Evolutionary conservation across 1,284 basidiomycete genomes (phyloP).

Genomic region (Rhodotorula mucilaginosa): DNA sequence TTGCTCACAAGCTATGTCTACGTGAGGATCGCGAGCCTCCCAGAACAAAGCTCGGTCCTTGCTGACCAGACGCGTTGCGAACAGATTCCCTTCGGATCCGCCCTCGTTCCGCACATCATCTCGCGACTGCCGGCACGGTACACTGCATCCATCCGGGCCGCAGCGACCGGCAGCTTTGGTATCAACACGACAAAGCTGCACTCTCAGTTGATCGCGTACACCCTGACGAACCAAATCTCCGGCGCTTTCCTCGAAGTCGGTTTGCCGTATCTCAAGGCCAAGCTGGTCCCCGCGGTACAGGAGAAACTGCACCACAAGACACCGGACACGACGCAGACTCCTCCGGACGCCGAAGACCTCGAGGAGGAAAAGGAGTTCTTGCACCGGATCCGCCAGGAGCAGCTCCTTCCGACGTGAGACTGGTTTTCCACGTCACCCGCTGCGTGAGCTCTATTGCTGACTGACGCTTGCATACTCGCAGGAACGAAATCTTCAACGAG

Average conservation of each 20-base stretch:
- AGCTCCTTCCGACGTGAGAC: slow-evolving; percentile 64
- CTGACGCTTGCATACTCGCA: slow-evolving; percentile 1
- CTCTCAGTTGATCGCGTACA: slow-evolving; percentile 91
- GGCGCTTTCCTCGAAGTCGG: slow-evolving; percentile 80
- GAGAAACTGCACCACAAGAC: slow-evolving; percentile 12
- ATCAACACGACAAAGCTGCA: slow-evolving; percentile 65
- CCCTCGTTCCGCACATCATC: slow-evolving; percentile 61
- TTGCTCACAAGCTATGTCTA: slow-evolving; percentile 75
- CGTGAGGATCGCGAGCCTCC: slow-evolving; percentile 38
- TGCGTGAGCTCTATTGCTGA: neutral
- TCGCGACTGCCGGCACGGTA: slow-evolving; percentile 50
- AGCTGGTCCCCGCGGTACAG: slow-evolving; percentile 36
- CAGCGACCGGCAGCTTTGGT: slow-evolving; percentile 44
- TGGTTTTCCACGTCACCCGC: no score
- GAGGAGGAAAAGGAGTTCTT: slow-evolving; percentile 68
- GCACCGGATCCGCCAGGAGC: slow-evolving; percentile 71
- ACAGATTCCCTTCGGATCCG: slow-evolving; percentile 70
- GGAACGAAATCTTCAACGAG: slow-evolving; percentile 56
- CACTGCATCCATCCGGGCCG: slow-evolving; percentile 34
- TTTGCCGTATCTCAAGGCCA: slow-evolving; percentile 62
- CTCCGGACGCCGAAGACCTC: slow-evolving; percentile 42
- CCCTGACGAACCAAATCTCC: slow-evolving; percentile 81
- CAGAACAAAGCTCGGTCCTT: neutral
- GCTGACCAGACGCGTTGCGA: neutral
- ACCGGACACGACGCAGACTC: neutral